Conservation (phyloP, 805 yeast genomes). For the Pichia paraexigua region DNA sequence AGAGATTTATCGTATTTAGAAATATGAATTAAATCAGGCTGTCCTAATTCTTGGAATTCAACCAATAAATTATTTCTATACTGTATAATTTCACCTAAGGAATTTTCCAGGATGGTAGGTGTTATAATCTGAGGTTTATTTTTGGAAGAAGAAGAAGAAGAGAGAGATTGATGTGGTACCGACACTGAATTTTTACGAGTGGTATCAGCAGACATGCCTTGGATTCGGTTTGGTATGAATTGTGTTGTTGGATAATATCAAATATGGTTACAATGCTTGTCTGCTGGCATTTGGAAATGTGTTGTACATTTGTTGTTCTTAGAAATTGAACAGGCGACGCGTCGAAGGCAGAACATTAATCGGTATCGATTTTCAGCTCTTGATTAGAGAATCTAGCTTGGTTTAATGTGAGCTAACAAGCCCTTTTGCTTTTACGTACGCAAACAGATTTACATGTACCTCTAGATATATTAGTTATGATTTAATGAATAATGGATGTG, state of each 20-base stretch:
- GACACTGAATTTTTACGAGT: background rate
- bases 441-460: too few species aligned
- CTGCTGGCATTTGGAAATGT: background rate
- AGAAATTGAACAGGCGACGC: background rate
- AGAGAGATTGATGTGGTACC: background rate
- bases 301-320: background rate
- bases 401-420: too few species aligned
- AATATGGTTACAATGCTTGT: too few species aligned
- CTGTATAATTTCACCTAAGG: slow-evolving; percentile 44
- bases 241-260: too few species aligned
- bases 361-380: too few species aligned
- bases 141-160: slow-evolving; percentile 7
- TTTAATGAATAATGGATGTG: too few species aligned
- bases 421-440: too few species aligned
- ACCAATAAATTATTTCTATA: slow-evolving; percentile 38
- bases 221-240: background rate
- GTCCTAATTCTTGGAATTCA: slow-evolving; percentile 52
- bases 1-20: slow-evolving; percentile 36
- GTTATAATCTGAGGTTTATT: slow-evolving; percentile 17
- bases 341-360: too few species aligned
- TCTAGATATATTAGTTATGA: too few species aligned
- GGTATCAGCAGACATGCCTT: background rate
- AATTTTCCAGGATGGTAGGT: slow-evolving; percentile 37
- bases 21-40: slow-evolving; percentile 63
- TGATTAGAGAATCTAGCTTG: too few species aligned